Evolutionary conservation across 192 early-diverging fungal genomes (phyloP).

Genomic region (Podila verticillata): DNA sequence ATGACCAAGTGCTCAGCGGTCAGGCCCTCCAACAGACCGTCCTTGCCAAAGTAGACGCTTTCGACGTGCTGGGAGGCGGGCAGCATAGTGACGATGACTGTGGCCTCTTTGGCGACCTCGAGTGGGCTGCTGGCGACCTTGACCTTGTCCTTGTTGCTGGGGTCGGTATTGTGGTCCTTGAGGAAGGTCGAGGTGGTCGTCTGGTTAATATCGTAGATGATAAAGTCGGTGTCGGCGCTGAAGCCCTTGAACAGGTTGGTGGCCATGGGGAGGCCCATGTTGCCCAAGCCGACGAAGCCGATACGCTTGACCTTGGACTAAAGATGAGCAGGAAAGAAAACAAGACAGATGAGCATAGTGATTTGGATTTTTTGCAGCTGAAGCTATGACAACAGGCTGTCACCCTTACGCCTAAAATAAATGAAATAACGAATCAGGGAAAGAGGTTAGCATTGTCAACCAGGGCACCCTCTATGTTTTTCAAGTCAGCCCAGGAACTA

Average conservation of each 20-base stretch:
- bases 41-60: constrained; percentile 81
- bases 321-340: background rate
- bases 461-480: background rate
- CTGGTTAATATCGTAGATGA: constrained; percentile 79
- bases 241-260: constrained; percentile 72
- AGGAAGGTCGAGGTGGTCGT: constrained; percentile 65
- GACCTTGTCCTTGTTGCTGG: constrained; percentile 51
- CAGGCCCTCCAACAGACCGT: constrained; percentile 69
- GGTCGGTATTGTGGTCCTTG: constrained; percentile 46
- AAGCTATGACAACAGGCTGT: background rate
- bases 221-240: constrained; percentile 64
- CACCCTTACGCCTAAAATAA: constrained; percentile 3
- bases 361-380: background rate
- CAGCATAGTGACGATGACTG: constrained; percentile 91
- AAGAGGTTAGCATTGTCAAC: background rate
- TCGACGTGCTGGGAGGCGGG: constrained; percentile 86
- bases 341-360: background rate
- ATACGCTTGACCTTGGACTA: constrained; percentile 59
- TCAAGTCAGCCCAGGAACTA: too few relatives aligned
- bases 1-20: constrained; percentile 68
- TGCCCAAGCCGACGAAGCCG: constrained; percentile 93
- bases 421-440: too few relatives aligned
- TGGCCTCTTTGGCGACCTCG: constrained; percentile 76
- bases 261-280: constrained; percentile 95
- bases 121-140: constrained; percentile 67